A percentile compares a stretch with the other conserved stretches of the same genome.
phyloP scores from a whole-genome alignment of 345 rosid genomes.

The Melaleuca alternifolia region DNA sequence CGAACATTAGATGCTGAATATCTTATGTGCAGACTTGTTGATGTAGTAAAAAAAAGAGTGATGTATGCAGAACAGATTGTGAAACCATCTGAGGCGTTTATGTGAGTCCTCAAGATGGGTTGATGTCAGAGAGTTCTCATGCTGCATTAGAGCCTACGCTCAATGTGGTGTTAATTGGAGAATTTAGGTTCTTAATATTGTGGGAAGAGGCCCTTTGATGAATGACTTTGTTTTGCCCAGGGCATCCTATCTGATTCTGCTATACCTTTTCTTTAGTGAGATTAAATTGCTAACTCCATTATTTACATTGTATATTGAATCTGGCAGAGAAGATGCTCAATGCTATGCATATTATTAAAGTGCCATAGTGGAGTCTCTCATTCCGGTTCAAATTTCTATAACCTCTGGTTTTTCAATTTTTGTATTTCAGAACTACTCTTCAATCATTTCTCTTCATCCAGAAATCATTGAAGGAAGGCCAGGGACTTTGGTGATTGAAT shows the following conservation, averaged over 20 bases:
- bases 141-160: background rate
- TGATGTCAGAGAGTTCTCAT: background rate
- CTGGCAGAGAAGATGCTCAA: background rate
- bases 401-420: background rate
- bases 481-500: conserved; percentile 78
- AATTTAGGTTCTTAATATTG: background rate
- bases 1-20: background rate
- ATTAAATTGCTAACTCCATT: background rate
- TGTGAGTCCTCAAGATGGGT: background rate
- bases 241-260: background rate
- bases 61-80: background rate
- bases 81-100: background rate
- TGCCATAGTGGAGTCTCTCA: background rate
- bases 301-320: background rate
- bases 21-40: background rate
- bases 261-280: background rate
- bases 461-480: conserved; percentile 80
- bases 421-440: conserved; percentile 75
- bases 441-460: conserved; percentile 81
- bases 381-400: background rate
- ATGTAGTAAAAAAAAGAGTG: background rate
- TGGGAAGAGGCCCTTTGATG: background rate
- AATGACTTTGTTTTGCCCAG: background rate
- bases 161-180: background rate
- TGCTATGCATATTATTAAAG: background rate